phyloP scores from a whole-genome alignment of 1,139 yeast genomes.

The Trichomonascaceae sp. region DNA sequence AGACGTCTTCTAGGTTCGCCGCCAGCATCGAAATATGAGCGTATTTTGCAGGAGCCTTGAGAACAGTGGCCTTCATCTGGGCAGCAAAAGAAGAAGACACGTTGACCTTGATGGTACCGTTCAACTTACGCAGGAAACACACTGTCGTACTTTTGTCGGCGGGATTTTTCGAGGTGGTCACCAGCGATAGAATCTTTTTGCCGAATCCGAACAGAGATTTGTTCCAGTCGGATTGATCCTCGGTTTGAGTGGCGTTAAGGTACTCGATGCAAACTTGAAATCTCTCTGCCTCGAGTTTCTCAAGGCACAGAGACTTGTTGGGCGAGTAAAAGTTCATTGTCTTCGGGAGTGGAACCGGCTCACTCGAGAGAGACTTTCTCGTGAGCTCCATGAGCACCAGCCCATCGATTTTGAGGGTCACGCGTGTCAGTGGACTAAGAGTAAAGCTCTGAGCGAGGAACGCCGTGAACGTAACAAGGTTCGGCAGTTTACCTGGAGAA shows the following conservation, averaged over 20 bases:
- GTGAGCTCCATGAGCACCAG: conserved; percentile 18
- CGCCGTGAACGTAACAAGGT: conserved; percentile 24
- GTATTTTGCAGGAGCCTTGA: conserved; percentile 30
- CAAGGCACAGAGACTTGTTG: conserved; percentile 16
- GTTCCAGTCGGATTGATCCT: conserved; percentile 1
- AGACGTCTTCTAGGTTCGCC: conserved; percentile 18
- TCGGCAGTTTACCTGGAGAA: conserved; percentile 20
- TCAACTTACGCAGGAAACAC: conserved; percentile 22
- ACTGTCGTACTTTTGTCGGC: conserved; percentile 21
- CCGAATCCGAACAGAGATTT: conserved; percentile 14
- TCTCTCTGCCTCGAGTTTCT: conserved; percentile 17
- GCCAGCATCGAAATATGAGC: conserved; percentile 25
- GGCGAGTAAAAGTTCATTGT: conserved; percentile 18
- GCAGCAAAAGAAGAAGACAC: conserved; percentile 22
- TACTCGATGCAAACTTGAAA: conserved; percentile 23
- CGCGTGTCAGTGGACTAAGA: conserved; percentile 22
- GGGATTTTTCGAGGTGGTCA: conserved; percentile 22
- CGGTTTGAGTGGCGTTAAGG: conserved; percentile 25
- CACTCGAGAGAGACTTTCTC: conserved; percentile 18
- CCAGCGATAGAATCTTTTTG: conserved; percentile 20
- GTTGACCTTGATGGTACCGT: conserved; percentile 21
- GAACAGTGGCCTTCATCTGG: conserved; percentile 27
- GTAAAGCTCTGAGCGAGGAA: conserved; percentile 29
- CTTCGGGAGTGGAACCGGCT: conserved; percentile 17
- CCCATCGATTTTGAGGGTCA: conserved; percentile 22